Evolutionary conservation across 306 rosid genomes (phyloP), one percentile per base, ranked within the genome.

Genomic region (Quercus robur): DNA sequence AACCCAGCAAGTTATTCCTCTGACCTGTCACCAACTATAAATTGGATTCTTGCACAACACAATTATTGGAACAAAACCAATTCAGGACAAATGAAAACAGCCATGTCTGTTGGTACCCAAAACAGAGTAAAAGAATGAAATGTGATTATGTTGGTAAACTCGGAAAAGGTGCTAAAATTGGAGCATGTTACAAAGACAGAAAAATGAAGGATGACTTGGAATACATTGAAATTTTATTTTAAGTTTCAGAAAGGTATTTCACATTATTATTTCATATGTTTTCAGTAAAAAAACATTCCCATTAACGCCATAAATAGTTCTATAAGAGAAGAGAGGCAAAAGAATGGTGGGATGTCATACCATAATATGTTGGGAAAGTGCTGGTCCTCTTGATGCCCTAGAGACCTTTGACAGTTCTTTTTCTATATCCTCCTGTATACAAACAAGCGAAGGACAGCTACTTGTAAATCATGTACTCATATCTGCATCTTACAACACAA

Each of bases 351-450:
- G 78, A 35, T 54, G 70, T 20, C 73, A 59, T 88, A 95, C 99
- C 96, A 83, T 84, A 69, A 95, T 93, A 79, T 93, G 86, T 78
- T 89, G 97, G 85, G 94, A 93, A 74, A 84, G 82, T 61, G 92
- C 92, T 13, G 78, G 75, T 79, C 94, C 97, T 87, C 85, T 86
- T 61, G 94, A 79, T 78, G 89, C 80, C 75, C 88, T 90, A 62
- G 98, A 85, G 73, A 95, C 91, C 81, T 81, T 90, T 56, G 87
- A 85, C 75, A 95, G 86, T 80, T 93, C 98, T 63, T 85, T 91
- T 80, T 93, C 98, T 44, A 95, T 86, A 87, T 95, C 99, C 85
- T 95, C 99, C 99, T 95, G 90, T 75, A 67, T 73, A 77, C 57
- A 67, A 79, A 70, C 78, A 82, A 67, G 55, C 21, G 61, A 83